Evolutionary conservation across 805 yeast genomes (phyloP), one percentile per base, ranked within the genome.

Genomic region (Pichia eremophila): DNA sequence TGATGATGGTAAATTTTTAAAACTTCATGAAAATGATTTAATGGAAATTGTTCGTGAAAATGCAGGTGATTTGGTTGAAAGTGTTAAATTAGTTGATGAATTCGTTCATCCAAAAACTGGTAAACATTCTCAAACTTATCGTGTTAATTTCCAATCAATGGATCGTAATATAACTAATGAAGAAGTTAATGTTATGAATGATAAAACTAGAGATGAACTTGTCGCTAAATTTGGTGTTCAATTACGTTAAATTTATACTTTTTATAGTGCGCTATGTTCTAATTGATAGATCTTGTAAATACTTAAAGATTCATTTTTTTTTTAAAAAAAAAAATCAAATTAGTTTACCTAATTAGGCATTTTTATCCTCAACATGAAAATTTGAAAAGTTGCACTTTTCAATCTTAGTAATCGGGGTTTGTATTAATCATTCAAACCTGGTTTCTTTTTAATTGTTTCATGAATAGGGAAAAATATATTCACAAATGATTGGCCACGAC

Each of bases 131-230:
- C 84, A 85, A 57, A 89, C 97, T 68, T 93, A 87, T 73, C 73
- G 99, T 55, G 77, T 93, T 50, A 83, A 84, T 61, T 93, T 88
- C 67, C 98, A 93, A 68, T 85, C 96, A 2, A 90, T 93, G 97
- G 97, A 91, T 57, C 78, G 96, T 58, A 84, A 85, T 49, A 71
- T 93, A 55, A 87, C 95, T 27, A 88, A 85, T 61, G 83, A 77
- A 2, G 98, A 93, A 63, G 75, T 93, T 46, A 91, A 91, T 60
- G 70, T 58, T 1, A 68, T 88, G 43, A 95, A 93, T 60, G 75
- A 75, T 2, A 62, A 68, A 38, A 85, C 91, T 27, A 79, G 86
- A 52, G 55, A 62, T 0, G 75, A 74, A n/a, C 70, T 93, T 54
- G 68, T 66, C 18, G 60, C 69, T 7, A 68, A 62, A 41, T 83